Base-by-base conservation (phyloP, 768 basidiomycete species). In the Rubroboletus satanas region DNA sequence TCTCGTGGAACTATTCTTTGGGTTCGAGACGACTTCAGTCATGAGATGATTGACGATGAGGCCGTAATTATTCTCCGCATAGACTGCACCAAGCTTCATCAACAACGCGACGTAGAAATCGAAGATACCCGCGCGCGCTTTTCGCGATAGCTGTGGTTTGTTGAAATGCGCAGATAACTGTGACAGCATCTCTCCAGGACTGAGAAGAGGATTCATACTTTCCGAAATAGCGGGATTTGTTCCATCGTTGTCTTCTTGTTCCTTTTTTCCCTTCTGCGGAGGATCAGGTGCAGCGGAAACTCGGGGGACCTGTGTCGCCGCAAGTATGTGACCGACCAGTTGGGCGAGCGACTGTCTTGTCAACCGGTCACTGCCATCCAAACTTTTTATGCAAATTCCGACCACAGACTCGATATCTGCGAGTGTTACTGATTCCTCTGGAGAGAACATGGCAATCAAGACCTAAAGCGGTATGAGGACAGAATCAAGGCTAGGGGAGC, bases 91-190 rank as follows among this genome's bases (percentile, higher is more conserved):
- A 9, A 98, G 83, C 10, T 80, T 77, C 5, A 78, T 81, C 59
- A 98, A 77, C 3, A 96, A 70, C 0, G 89, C 83, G 6, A 85
- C 79, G 64, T 98, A 97, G 61, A 92, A 86, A 59, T 97, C 92
- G 66, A 97, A 87, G 23, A 98, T 81, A 7, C 92, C 93, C 33
- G 93, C 85, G 21, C 90, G 83, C 2, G 82, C 82, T 70, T 85
- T 85, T 37, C 89, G 83, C 1, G 87, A 77, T 0, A 81, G 63
- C 36, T 82, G 77, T 2, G 82, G 72, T 66, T 87, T 90, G 75
- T 92, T 96, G 74, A 93, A 91, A 29, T 88, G 87, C 0, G 71
- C 70, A 0, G 93, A 93, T 4, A 98, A 79, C 49, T 84, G 83
- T n/a, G 67, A 68, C 10, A 98, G 72, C 93, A 98, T 96, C 62